Evolutionary conservation across 805 yeast genomes (phyloP).

Genomic region (Candida rishiriensis): DNA sequence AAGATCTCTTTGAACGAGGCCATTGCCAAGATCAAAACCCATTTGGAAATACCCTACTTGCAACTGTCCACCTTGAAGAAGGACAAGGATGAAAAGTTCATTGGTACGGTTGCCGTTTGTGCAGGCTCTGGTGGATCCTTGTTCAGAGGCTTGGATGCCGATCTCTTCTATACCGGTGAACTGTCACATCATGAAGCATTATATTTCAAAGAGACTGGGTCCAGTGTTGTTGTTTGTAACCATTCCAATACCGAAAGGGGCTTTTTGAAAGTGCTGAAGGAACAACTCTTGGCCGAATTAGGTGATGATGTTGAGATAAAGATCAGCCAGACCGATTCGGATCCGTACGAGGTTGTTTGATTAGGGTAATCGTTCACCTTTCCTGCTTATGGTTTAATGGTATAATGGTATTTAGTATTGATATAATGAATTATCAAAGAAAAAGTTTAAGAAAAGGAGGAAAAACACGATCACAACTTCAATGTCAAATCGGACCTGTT

Average conservation of each 20-base stretch:
- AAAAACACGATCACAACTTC: too few relatives aligned
- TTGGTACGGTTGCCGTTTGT: slow-evolving; percentile 72
- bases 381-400: too few relatives aligned
- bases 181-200: slow-evolving; percentile 90
- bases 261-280: slow-evolving; percentile 51
- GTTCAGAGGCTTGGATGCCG: slow-evolving; percentile 55
- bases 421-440: too few relatives aligned
- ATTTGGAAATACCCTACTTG: slow-evolving; percentile 48
- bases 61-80: slow-evolving; percentile 51
- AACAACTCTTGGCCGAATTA: slow-evolving; percentile 35
- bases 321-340: slow-evolving; percentile 55
- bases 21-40: slow-evolving; percentile 47
- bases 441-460: too few relatives aligned
- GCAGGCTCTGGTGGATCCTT: slow-evolving; percentile 94
- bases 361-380: background rate
- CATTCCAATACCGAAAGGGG: slow-evolving; percentile 95
- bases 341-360: slow-evolving; percentile 43
- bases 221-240: slow-evolving; percentile 71
- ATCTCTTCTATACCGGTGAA: slow-evolving; percentile 86
- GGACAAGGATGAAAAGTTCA: slow-evolving; percentile 27
- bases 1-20: slow-evolving; percentile 41
- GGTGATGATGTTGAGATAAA: slow-evolving; percentile 35
- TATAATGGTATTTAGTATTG: too few relatives aligned
- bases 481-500: too few relatives aligned
- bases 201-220: slow-evolving; percentile 63